These are phyloP conservation scores for Ichthyophthirius multifiliis DNA, from an alignment of 169 alveolate genomes.

Conservation along the genomic window DNA sequence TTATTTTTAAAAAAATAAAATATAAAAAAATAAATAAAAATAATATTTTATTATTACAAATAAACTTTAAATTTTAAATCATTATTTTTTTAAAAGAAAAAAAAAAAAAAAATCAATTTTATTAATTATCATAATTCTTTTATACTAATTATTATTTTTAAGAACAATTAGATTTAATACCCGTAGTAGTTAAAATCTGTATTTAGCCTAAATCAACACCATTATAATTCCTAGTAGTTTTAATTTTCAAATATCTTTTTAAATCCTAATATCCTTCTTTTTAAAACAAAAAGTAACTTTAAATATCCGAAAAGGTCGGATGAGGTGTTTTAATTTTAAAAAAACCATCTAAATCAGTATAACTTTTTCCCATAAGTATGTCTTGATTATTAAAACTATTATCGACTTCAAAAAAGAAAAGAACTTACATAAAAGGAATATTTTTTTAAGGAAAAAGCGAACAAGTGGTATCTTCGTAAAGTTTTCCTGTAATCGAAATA, in stretches of 20 bases:
- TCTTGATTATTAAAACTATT: background rate
- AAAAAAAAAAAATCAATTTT: too few relatives aligned
- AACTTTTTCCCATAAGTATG: background rate
- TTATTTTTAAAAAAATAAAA: too few relatives aligned
- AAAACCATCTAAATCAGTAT: background rate
- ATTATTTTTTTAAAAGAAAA: too few relatives aligned
- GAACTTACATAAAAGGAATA: background rate
- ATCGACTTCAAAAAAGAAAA: background rate
- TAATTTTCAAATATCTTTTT: background rate
- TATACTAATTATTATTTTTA: too few relatives aligned
- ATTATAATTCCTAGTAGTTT: too few relatives aligned
- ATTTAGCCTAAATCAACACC: too few relatives aligned
- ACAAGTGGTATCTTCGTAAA: background rate
- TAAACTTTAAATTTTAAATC: too few relatives aligned
- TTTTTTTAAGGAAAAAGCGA: background rate
- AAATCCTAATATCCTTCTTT: background rate
- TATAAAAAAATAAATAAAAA: too few relatives aligned
- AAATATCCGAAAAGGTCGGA: background rate
- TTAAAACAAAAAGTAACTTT: background rate
- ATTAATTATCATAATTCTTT: too few relatives aligned
- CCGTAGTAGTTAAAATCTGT: too few relatives aligned
- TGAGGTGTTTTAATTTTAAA: background rate
- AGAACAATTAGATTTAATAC: too few relatives aligned
- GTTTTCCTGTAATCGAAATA: background rate
- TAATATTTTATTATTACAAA: too few relatives aligned